phyloP scores from a whole-genome alignment of 306 rosid genomes.

The Neltuma alba region DNA sequence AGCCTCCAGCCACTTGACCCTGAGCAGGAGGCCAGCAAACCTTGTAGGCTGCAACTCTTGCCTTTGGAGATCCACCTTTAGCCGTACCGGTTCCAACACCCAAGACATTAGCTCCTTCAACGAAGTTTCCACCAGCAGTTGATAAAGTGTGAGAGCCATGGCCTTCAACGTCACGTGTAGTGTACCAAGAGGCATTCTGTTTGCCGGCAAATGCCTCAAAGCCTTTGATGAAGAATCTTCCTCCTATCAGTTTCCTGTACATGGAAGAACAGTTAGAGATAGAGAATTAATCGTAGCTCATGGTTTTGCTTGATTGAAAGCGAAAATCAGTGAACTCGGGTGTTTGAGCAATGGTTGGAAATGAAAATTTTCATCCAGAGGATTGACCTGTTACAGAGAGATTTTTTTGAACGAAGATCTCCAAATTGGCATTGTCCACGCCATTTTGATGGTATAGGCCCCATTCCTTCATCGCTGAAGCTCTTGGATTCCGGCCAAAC shows the following conservation, averaged over 20 bases:
- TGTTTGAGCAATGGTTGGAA: neutral
- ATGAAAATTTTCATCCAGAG: neutral
- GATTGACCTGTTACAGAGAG: constrained; percentile 22
- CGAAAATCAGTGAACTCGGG: neutral
- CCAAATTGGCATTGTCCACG: neutral
- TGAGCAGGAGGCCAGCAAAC: constrained; percentile 59
- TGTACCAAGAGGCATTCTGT: neutral
- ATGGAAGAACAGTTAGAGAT: neutral
- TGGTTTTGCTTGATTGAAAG: neutral
- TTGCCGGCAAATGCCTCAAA: neutral
- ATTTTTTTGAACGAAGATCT: neutral
- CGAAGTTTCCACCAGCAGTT: constrained; percentile 81
- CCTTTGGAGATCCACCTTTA: constrained; percentile 87
- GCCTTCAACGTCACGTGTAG: constrained; percentile 64
- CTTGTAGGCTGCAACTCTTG: constrained; percentile 79
- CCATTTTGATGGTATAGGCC: constrained; percentile 1
- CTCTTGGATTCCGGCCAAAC: constrained; percentile 28
- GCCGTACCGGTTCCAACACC: constrained; percentile 79
- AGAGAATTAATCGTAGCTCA: neutral
- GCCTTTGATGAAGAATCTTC: constrained; percentile 70
- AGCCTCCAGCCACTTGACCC: constrained; percentile 11
- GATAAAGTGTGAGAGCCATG: constrained; percentile 93
- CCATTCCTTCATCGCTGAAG: neutral
- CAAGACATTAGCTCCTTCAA: constrained; percentile 43
- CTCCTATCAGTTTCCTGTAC: constrained; percentile 81